Percentiles rank a stretch among this genome's conserved stretches.
Evolutionary conservation across 345 rosid genomes (phyloP).

Genomic region (Erysimum cheiranthoides): DNA sequence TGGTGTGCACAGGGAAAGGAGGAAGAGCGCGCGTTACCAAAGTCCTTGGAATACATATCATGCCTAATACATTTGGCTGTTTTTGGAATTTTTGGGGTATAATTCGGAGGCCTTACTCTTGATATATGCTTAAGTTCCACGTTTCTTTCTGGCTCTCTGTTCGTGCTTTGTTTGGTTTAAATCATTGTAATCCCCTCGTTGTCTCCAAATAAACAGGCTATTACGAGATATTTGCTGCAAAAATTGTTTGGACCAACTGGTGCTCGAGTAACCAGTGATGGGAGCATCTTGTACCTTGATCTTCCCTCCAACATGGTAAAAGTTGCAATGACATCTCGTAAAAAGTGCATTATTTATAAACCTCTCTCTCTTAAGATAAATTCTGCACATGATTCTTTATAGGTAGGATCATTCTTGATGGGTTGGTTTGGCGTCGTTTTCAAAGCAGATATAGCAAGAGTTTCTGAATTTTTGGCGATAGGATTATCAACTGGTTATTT

Average conservation of each 20-base stretch:
- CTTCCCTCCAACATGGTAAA: conserved; percentile 90
- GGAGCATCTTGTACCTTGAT: conserved; percentile 69
- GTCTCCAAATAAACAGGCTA: conserved; percentile 58
- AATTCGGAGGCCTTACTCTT: background rate
- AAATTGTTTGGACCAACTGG: conserved; percentile 77
- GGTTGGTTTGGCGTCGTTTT: conserved; percentile 94
- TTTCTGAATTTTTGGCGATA: conserved; percentile 74
- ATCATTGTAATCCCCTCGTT: conserved; percentile 13
- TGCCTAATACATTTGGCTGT: conserved; percentile 68
- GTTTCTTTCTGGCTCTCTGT: conserved; percentile 9
- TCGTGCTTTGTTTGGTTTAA: conserved; percentile 11
- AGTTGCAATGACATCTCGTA: conserved; percentile 15
- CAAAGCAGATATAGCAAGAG: conserved; percentile 65
- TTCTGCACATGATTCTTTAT: conserved; percentile 9
- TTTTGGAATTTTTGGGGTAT: conserved; percentile 87
- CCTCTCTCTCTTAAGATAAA: background rate
- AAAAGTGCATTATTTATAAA: background rate
- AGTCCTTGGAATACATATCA: conserved; percentile 57
- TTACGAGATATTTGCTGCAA: conserved; percentile 75
- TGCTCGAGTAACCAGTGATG: conserved; percentile 66
- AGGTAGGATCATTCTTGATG: conserved; percentile 98
- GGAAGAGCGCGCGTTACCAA: conserved; percentile 50
- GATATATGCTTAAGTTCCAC: background rate
- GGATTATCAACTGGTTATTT: conserved; percentile 88
- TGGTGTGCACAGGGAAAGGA: conserved; percentile 48